Base-by-base conservation (phyloP, 1,284 basidiomycete species). In the Cystobasidium sp. region DNA sequence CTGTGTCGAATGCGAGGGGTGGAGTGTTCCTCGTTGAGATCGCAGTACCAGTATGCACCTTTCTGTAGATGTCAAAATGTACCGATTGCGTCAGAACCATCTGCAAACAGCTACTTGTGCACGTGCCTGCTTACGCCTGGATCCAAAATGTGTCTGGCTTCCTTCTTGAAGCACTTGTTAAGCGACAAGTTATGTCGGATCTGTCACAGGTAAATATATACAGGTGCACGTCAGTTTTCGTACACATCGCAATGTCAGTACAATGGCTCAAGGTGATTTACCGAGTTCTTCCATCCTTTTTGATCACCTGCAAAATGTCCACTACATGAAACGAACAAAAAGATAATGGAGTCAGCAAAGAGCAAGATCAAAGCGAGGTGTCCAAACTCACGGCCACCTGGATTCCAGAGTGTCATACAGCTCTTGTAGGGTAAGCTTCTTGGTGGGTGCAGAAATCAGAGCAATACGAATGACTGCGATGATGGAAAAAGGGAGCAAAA, bases 131-230 rank as follows among this genome's bases (percentile, higher is more conserved):
- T 22, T 44, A 73, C 70, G 14, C 56, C 66, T 72, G 76, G 72
- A 56, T 74, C 75, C 69, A 78, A 55, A 47, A 89, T 85, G 0
- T 88, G 88, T 37, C 89, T 85, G 6, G 84, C 82, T 8, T 87
- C 85, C 64, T 88, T 88, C 72, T 86, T 83, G 82, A 96, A 97
- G 76, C 91, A 89, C 78, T 90, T 88, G 82, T 94, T 91, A 39
- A 96, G 84, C 1, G 91, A 93, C 1, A 97, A 85, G 77, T 91
- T 92, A 82, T 97, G 94, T n/a, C 94, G 87, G 69, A 97, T 92
- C 69, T 71, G 41, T 14, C 31, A 39, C 6, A 49, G 14, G n/a
- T 7, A 39, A 46, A 39, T 31, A 14, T 4, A 16, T 14, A 43
- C 7, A 39, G 12, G 12, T 20, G 24, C 56, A 59, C 22, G 16